Evolutionary conservation across 225 moss, liverwort and hornwort species (phyloP).

Genomic region (Polytrichum formosum): DNA sequence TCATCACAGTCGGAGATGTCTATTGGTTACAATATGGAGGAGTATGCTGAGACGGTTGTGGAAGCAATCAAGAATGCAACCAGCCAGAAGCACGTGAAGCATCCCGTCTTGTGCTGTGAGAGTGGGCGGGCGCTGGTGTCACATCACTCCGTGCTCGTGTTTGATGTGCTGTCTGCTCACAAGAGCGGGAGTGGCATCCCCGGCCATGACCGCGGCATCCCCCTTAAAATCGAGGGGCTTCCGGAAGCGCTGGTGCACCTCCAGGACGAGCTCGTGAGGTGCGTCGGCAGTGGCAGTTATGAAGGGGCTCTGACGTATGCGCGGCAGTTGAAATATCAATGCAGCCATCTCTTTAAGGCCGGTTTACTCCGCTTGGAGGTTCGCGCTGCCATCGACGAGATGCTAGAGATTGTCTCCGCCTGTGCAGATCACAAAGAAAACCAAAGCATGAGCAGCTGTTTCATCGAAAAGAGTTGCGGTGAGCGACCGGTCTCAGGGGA

Average conservation of each 20-base stretch:
- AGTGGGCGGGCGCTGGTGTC: conserved; percentile 88
- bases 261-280: conserved; percentile 33
- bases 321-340: conserved; percentile 53
- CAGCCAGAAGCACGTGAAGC: conserved; percentile 58
- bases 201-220: conserved; percentile 49
- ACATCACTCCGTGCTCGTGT: conserved; percentile 80
- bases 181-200: conserved; percentile 26
- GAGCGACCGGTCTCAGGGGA: conserved; percentile 7
- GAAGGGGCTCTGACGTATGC: conserved; percentile 53
- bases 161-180: conserved; percentile 83
- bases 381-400: conserved; percentile 65
- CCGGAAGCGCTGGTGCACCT: conserved; percentile 38
- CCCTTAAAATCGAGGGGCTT: conserved; percentile 42
- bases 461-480: not conserved
- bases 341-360: conserved; percentile 66
- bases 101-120: conserved; percentile 77
- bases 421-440: conserved; percentile 23
- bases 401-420: conserved; percentile 55
- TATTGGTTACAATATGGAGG: conserved; percentile 76
- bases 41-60: conserved; percentile 82
- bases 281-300: conserved; percentile 37
- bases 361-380: conserved; percentile 59
- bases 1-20: conserved; percentile 80
- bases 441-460: not conserved
- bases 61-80: conserved; percentile 70